phyloP scores from a whole-genome alignment of 306 rosid genomes.

The Heteromeles arbutifolia region DNA sequence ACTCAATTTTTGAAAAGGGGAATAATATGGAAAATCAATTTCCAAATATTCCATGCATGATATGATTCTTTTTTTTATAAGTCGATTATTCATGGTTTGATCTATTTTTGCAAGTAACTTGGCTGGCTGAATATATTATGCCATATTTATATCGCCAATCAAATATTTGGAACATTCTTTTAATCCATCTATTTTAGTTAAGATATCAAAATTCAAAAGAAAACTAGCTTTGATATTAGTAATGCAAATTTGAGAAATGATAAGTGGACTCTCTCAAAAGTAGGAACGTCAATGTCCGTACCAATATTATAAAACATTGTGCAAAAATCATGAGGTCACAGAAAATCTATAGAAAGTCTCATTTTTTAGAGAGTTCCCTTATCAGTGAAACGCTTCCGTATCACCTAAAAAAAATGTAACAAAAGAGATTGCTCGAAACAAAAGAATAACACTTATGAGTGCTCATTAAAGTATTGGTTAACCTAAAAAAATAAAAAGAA shows the following conservation, averaged over 20 bases:
- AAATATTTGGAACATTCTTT: not conserved
- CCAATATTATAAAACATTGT: too few species aligned
- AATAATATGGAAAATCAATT: not conserved
- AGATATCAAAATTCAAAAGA: not conserved
- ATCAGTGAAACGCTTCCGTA: too few species aligned
- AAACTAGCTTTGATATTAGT: too few species aligned
- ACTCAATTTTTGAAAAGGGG: not conserved
- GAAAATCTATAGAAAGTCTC: too few species aligned
- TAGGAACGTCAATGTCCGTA: too few species aligned
- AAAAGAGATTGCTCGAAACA: not conserved
- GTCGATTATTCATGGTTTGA: not conserved
- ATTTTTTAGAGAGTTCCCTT: too few species aligned
- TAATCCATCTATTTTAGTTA: not conserved
- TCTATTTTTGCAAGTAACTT: constrained; percentile 6
- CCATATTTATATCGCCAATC: not conserved
- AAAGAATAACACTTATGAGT: not conserved
- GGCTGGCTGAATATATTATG: not conserved
- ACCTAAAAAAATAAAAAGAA: too few species aligned
- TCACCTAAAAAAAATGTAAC: not conserved
- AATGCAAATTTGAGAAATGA: too few species aligned
- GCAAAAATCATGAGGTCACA: too few species aligned
- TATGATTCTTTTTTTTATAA: not conserved
- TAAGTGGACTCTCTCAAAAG: too few species aligned
- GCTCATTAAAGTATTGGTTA: not conserved
- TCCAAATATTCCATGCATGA: not conserved